Evolutionary conservation across 2,329 filamentous ascomycete species (phyloP), one percentile per base, ranked within the genome.

Genomic region (Beauveria sp.): DNA sequence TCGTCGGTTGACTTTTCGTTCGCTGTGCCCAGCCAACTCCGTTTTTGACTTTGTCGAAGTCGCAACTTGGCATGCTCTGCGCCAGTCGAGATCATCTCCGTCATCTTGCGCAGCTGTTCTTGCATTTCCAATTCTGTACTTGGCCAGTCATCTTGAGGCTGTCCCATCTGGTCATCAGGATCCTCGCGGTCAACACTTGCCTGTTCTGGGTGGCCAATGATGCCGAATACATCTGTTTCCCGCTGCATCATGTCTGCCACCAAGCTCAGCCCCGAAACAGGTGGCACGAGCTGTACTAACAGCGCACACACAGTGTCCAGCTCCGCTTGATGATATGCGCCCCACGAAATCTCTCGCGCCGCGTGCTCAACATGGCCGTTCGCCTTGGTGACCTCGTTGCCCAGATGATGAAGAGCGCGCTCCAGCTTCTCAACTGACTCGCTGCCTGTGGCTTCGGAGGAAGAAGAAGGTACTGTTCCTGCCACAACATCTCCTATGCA

Each of bases 171-270:
- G n/a, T n/a, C 7, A 12, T 12, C 12, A 14, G 40, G 1, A 12
- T 22, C 31, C 48, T 51, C 48, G 3, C 31, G n/a, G 22, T n/a
- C 26, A n/a, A 5, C 26, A 45, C n/a, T 31, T 2, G 7, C 24
- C 5, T 20, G 18, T 22, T 64, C 59, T 0, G 70, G 65, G 9
- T 72, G 66, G 9, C 69, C 66, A 0, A 64, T 57, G 57, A 73
- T 56, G 22, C 64, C 67, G 24, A 64, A 54, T 1, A 70, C 73
- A 1, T 55, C 43, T 7, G 51, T 54, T 45, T 40, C 42, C 14
- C 59, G 42, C 43, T 61, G 59, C 50, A 61, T 61, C 59, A 61
- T 61, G 43, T 61, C 59, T 6, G 51, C 51, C 9, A 61, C 42
- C 43, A 61, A 24, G 24, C 59, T 55, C 42, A 61, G 22, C 16